Conservation (phyloP, 2,329 filamentous ascomycete genomes). For the Cladophialophora chaetospira region DNA sequence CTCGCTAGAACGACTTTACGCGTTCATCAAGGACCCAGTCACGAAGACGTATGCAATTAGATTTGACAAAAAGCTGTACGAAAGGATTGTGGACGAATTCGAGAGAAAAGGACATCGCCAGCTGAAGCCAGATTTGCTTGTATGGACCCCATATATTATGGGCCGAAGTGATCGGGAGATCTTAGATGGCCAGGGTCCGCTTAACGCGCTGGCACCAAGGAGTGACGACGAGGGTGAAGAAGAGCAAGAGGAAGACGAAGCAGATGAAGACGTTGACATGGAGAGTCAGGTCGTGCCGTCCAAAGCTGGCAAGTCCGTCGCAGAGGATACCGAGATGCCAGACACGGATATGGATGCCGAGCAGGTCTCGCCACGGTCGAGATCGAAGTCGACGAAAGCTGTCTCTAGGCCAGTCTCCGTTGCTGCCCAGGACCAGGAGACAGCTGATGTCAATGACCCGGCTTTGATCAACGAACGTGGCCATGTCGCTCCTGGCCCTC, state of each 20-base stretch:
- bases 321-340: constrained; percentile 34
- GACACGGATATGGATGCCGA: constrained; percentile 12
- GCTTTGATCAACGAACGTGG: constrained; percentile 24
- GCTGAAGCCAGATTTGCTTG: constrained; percentile 75
- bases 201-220: constrained; percentile 84
- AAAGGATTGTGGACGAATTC: constrained; percentile 85
- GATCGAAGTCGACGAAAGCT: constrained; percentile 7
- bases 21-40: constrained; percentile 83
- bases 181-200: constrained; percentile 73
- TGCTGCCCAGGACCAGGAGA: constrained; percentile 6
- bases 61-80: constrained; percentile 81
- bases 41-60: constrained; percentile 88
- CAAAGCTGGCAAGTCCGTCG: constrained; percentile 30
- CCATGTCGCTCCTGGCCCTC: constrained; percentile 31
- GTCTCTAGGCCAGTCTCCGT: constrained; percentile 13
- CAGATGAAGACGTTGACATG: constrained; percentile 32
- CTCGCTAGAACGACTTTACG: constrained; percentile 84
- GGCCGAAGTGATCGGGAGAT: constrained; percentile 79
- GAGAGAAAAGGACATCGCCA: constrained; percentile 85
- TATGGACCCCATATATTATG: constrained; percentile 98
- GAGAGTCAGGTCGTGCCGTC: constrained; percentile 26
- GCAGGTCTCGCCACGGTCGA: constrained; percentile 21
- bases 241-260: constrained; percentile 39
- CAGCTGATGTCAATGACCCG: constrained; percentile 18
- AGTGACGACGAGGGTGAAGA: constrained; percentile 61